A percentile compares a stretch with the other conserved stretches of the same genome.
These are phyloP conservation scores for Scopulariopsis brevicaulis DNA, from an alignment of 2,329 filamentous ascomycete genomes.

Conservation along the genomic window DNA sequence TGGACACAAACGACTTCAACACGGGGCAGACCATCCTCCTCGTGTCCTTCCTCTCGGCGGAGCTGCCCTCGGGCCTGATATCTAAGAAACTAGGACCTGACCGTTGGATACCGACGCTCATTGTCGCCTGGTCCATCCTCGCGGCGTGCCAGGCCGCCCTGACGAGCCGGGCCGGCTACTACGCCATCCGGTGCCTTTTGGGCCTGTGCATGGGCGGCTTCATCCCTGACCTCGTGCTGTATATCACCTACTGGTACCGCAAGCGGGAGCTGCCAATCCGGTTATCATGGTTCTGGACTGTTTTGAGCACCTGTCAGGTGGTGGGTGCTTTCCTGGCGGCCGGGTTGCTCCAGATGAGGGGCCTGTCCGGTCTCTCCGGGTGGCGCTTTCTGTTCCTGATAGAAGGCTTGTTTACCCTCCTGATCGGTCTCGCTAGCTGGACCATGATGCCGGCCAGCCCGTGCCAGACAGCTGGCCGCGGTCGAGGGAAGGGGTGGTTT, in stretches of 20 bases:
- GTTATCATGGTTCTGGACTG: not conserved
- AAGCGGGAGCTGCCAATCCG: conserved; percentile 22
- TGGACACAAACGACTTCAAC: conserved; percentile 33
- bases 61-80: conserved; percentile 49
- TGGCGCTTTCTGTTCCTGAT: conserved; percentile 35
- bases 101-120: conserved; percentile 28
- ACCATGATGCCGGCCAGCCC: conserved; percentile 33
- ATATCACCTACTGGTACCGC: conserved; percentile 20
- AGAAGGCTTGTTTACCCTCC: conserved; percentile 31
- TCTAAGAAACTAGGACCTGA: conserved; percentile 25
- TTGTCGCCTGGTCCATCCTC: conserved; percentile 27
- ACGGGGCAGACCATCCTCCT: conserved; percentile 43
- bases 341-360: conserved; percentile 22
- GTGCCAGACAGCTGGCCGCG: conserved; percentile 40
- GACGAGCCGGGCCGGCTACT: conserved; percentile 22
- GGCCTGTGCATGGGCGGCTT: conserved; percentile 38
- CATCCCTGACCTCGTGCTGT: conserved; percentile 28
- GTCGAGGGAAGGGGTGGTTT: conserved; percentile 52
- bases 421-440: conserved; percentile 30
- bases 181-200: conserved; percentile 27
- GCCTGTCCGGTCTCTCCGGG: conserved; percentile 21
- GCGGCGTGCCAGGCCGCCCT: conserved; percentile 25
- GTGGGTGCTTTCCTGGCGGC: conserved; percentile 34
- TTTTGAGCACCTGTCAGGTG: conserved; percentile 12
- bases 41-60: conserved; percentile 41